Conservation (phyloP, 139 green algal genomes). For the Micractinium conductrix region DNA sequence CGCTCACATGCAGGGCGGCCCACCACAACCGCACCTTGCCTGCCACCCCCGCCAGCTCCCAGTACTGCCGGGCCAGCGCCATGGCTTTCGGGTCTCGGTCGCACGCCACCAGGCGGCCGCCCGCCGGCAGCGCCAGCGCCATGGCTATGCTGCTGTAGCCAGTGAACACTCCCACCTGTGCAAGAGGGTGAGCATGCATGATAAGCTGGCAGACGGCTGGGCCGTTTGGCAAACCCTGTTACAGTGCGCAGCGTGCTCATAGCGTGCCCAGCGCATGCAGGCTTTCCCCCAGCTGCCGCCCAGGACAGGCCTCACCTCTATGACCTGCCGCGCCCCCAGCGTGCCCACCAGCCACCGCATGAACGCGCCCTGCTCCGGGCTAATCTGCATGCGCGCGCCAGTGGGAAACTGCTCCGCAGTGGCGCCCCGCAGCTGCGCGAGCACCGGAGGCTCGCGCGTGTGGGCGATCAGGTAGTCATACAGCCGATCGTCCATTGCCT, state of each 20-base stretch:
- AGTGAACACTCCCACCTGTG: conserved; percentile 90
- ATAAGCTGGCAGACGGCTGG: neutral
- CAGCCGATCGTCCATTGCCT: conserved; percentile 39
- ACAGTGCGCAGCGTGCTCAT: no score
- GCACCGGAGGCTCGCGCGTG: conserved; percentile 65
- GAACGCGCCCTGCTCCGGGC: conserved; percentile 87
- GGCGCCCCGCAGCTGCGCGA: conserved; percentile 40
- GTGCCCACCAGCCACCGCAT: conserved; percentile 77
- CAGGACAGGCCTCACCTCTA: conserved; percentile 74
- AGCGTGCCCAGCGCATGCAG: no score
- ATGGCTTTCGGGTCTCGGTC: conserved; percentile 78
- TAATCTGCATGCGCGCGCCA: conserved; percentile 73
- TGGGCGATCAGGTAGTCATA: conserved; percentile 77
- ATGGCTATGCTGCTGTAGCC: conserved; percentile 86
- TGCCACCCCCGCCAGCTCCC: conserved; percentile 67
- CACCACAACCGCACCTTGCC: conserved; percentile 63
- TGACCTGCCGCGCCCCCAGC: conserved; percentile 51
- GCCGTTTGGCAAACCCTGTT: neutral
- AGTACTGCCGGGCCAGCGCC: conserved; percentile 76
- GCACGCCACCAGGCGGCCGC: conserved; percentile 78
- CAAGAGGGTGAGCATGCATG: conserved; percentile 11
- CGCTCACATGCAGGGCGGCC: no score
- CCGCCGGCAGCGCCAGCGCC: conserved; percentile 73
- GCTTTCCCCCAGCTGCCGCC: no score
- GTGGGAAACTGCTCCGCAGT: conserved; percentile 58